phyloP scores from a whole-genome alignment of 768 basidiomycete genomes.

The Podaxis sp. region DNA sequence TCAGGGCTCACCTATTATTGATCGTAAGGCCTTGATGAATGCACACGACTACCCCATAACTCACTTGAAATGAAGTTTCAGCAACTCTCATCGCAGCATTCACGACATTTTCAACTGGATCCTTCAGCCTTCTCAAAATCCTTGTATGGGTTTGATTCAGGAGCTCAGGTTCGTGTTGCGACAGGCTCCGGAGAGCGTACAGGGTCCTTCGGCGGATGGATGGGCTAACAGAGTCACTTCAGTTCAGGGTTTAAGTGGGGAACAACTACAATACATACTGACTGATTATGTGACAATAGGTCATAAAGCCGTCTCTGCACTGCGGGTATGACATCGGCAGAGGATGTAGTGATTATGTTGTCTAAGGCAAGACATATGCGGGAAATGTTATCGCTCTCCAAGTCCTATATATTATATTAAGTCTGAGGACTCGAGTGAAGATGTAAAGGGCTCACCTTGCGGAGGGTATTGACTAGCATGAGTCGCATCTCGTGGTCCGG shows the following conservation, averaged over 20 bases:
- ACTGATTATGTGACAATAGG: conserved; percentile 75
- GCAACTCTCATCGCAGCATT: conserved; percentile 44
- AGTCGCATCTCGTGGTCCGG: conserved; percentile 66
- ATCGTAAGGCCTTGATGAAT: neutral
- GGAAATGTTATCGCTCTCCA: conserved; percentile 56
- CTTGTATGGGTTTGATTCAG: conserved; percentile 41
- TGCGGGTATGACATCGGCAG: conserved; percentile 73
- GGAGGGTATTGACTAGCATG: conserved; percentile 84
- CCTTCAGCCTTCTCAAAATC: conserved; percentile 40
- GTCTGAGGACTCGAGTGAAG: neutral
- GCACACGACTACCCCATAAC: neutral
- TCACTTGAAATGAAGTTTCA: conserved; percentile 9
- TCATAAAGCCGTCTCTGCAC: conserved; percentile 64
- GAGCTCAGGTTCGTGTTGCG: conserved; percentile 43
- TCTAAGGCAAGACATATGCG: conserved; percentile 75
- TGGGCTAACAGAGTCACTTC: conserved; percentile 37
- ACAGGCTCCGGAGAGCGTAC: conserved; percentile 55
- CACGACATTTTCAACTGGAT: conserved; percentile 43
- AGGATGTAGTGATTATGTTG: conserved; percentile 58
- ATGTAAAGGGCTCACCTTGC: conserved; percentile 53
- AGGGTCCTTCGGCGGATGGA: conserved; percentile 64
- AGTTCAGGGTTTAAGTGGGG: conserved; percentile 14
- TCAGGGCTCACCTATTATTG: neutral
- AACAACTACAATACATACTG: conserved; percentile 42
- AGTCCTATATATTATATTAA: conserved; percentile 48